Base-by-base conservation (phyloP, 208 protist genomes). In the Tritrichomonas musculus region DNA sequence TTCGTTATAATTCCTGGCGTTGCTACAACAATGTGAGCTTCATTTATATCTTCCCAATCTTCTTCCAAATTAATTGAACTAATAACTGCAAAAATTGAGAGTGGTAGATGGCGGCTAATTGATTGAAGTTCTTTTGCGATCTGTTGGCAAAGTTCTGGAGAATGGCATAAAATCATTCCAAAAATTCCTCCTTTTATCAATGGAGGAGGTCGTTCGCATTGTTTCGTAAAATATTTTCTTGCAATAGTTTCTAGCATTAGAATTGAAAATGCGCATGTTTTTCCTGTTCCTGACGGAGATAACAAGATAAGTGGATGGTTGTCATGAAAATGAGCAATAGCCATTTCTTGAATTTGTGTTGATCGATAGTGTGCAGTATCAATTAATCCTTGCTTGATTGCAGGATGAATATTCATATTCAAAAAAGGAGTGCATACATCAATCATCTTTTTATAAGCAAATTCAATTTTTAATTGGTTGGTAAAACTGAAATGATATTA, bases 251-350 rank as follows among this genome's bases (percentile, higher is more conserved):
- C 8, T 3, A 88, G 22, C 8, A 88, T 33, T 39, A 33, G 39
- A 39, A 88, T 57, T 8, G n/a, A 57, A 57, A 60, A 88, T 14
- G 77, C 77, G 39, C 77, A 88, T 39, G 77, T 88, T 88, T 88
- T 88, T n/a, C 77, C 77, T 39, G 77, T 88, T 53, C 77, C 77
- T 39, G 77, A 47, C 5, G 77, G 77, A 41, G 41, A 53, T 27
- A 60, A 30, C 57, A 88, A 57, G 4, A 88, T 50, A 20, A 50
- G n/a, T n/a, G 44, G 44, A 36, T 33, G 8, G 5, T 88, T 88
- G 1, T 9, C 27, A 60, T 57, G 20, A 55, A 88, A 27, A 20
- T 57, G 33, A 39, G 0, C n/a, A 22, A 88, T 88, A 17, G 44
- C 47, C 14, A 57, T 11, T 17, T 60, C 44, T 50, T 88, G 77